Percentiles rank a stretch among this genome's conserved stretches.
Conservation (phyloP, 1,284 basidiomycete genomes). For the Inonotus obliquus region DNA sequence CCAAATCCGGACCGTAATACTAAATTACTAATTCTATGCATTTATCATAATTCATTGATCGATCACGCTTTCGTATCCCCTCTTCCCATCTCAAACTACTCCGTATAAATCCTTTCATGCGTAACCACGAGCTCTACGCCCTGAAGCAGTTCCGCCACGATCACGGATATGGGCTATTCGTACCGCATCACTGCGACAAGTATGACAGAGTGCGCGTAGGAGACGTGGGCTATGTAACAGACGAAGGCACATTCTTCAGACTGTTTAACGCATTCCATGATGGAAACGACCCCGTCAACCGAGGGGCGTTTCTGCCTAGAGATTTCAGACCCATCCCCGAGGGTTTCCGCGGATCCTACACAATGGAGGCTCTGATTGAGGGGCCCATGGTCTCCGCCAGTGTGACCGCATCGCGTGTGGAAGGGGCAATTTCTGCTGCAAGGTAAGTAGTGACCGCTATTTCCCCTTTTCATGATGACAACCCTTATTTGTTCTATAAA, state of each 20-base stretch:
- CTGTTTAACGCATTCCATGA: conserved; percentile 1
- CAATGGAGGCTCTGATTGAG: background rate
- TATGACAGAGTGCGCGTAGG: conserved; percentile 4
- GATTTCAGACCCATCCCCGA: background rate
- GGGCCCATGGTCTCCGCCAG: background rate
- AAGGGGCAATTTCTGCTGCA: background rate
- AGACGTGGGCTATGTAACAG: conserved; percentile 1
- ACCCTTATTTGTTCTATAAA: too few relatives aligned
- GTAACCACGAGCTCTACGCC: conserved; percentile 3
- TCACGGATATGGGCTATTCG: conserved; percentile 1
- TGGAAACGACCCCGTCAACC: background rate
- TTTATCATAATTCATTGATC: too few relatives aligned
- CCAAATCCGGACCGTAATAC: too few relatives aligned
- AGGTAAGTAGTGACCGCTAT: too few relatives aligned
- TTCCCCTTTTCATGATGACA: too few relatives aligned
- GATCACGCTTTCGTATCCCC: too few relatives aligned
- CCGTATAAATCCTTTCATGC: too few relatives aligned
- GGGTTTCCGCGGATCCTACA: background rate
- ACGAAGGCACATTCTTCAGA: background rate
- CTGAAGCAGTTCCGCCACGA: background rate
- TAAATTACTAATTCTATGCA: too few relatives aligned
- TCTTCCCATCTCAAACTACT: too few relatives aligned
- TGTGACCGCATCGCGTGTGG: background rate
- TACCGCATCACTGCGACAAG: background rate
- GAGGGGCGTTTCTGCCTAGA: background rate